Percentiles rank a stretch among this genome's conserved stretches.
These are phyloP conservation scores for Ceratocystis albifundus DNA, from an alignment of 2,329 filamentous ascomycete genomes.

Conservation along the genomic window DNA sequence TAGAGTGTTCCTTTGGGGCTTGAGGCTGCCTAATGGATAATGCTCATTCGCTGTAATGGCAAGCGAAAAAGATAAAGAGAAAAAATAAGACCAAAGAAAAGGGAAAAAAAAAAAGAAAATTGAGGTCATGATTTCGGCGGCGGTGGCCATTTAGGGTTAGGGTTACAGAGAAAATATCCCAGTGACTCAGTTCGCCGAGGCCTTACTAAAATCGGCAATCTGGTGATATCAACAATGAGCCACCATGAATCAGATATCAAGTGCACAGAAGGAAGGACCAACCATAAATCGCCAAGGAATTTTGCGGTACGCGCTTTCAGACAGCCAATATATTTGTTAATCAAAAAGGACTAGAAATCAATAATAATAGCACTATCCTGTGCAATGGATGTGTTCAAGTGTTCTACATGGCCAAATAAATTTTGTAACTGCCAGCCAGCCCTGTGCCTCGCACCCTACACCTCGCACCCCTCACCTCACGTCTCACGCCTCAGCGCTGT, in stretches of 20 bases:
- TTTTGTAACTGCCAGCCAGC: not conserved
- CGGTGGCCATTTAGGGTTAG: no score
- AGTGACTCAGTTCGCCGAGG: conserved; percentile 19
- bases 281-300: not conserved
- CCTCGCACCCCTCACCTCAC: not conserved
- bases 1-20: not conserved
- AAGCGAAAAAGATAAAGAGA: no score
- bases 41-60: not conserved
- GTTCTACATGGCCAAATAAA: not conserved
- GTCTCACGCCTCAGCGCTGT: conserved; percentile 33
- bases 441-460: not conserved
- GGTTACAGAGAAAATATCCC: conserved; percentile 14
- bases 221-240: not conserved
- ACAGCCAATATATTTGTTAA: not conserved
- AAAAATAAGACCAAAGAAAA: no score
- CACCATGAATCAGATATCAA: not conserved
- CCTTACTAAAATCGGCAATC: not conserved
- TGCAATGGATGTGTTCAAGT: not conserved
- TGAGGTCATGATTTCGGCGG: not conserved
- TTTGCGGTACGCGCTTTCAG: not conserved
- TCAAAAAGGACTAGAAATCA: not conserved
- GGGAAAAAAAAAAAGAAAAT: not conserved
- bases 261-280: not conserved
- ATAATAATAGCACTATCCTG: not conserved
- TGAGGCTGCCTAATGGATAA: not conserved